Base-by-base conservation (phyloP, 768 basidiomycete genomes). In the Flagelloscypha sp. region DNA sequence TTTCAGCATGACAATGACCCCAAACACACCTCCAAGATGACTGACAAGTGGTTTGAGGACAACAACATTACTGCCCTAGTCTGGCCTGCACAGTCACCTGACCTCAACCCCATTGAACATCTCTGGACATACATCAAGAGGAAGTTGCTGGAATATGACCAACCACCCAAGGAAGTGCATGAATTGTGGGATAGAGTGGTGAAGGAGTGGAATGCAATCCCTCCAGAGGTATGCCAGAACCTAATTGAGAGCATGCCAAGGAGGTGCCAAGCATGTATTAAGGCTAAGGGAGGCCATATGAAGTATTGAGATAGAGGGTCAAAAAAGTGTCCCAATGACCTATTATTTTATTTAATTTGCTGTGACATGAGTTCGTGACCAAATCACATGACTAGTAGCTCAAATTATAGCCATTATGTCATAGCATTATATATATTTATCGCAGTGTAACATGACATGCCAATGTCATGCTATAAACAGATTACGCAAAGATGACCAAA, bases 31-130 rank as follows among this genome's bases (percentile, higher is more conserved):
- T 48, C 46, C 19, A 36, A 33, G 8, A 12, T 9, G 13, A 40
- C 47, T 9, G n/a, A 17, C 5, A 21, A 31, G 17, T 54, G 47
- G 47, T 44, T 54, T 34, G 2, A 44, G 24, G 27, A 45, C 1
- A n/a, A 54, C 12, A 17, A 36, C 11, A 22, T 44, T 24, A 24
- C 33, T 27, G 3, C 50, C 6, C 33, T 54, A 7, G 31, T 13
- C 7, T 57, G 53, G 50, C 46, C 51, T 5, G 29, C 50, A 21
- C 36, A 48, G 6, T 53, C 51, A 15, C 56, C 52, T n/a, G 52
- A 57, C 31, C 43, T 57, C 42, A 57, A 48, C 38, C 45, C 43
- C 33, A 57, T 57, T 18, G 50, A 57, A 39, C 46, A 57, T 42
- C 40, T 47, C 13, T 57, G 56, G 53, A 25, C 39, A 7, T 27